Evolutionary conservation across 1,284 basidiomycete species (phyloP).

Genomic region (Lentinula novae-zelandiae): DNA sequence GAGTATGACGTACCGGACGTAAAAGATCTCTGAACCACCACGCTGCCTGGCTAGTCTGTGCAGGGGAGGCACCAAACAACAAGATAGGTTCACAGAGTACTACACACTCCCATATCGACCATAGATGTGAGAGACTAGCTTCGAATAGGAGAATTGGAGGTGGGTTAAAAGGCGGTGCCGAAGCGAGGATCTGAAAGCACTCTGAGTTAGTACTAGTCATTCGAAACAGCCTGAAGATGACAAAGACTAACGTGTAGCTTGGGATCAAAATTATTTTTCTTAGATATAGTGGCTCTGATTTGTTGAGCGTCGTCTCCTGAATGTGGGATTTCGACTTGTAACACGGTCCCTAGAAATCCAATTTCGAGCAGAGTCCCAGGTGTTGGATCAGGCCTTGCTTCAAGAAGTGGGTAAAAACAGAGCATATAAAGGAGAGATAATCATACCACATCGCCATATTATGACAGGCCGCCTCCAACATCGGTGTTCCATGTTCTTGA

Average conservation of each 20-base stretch:
- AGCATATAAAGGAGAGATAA: background rate
- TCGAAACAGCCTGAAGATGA: background rate
- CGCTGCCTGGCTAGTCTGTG: conserved; percentile 77
- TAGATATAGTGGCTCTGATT: conserved; percentile 44
- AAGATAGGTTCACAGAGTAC: conserved; percentile 87
- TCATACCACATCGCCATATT: conserved; percentile 84
- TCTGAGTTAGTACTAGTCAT: background rate
- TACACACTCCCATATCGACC: conserved; percentile 93
- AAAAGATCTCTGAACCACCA: conserved; percentile 92
- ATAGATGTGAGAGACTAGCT: conserved; percentile 74
- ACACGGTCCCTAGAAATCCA: conserved; percentile 75
- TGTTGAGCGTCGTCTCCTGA: conserved; percentile 71
- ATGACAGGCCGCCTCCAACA: conserved; percentile 83
- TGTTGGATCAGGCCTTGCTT: conserved; percentile 70
- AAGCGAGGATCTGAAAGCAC: conserved; percentile 67
- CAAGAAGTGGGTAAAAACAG: conserved; percentile 19
- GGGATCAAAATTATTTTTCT: conserved; percentile 43
- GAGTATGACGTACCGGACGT: conserved; percentile 59
- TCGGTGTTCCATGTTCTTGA: conserved; percentile 70
- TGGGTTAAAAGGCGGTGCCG: conserved; percentile 63
- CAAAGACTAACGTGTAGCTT: conserved; percentile 37
- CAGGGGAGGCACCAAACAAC: conserved; percentile 79
- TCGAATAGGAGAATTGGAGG: conserved; percentile 75
- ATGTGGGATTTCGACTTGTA: conserved; percentile 71
- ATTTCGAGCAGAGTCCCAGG: conserved; percentile 69